Base-by-base conservation (phyloP, 169 alveolate species). In the Plasmodium falciparum region DNA sequence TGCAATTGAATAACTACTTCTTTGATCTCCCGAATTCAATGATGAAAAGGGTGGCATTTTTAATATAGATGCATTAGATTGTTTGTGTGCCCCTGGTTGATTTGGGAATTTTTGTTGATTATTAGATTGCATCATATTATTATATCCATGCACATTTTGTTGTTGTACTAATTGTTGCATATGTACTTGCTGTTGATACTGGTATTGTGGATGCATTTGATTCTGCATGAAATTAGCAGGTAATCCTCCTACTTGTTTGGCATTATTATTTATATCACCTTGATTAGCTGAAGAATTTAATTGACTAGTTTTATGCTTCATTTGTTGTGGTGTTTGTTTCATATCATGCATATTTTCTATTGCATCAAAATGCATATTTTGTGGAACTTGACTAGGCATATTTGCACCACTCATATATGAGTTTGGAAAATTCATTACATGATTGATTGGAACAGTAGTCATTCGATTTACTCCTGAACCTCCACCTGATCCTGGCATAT, bases 151-250 rank as follows among this genome's bases (percentile, higher is more conserved):
- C 8, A 69, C 5, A 39, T 83, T 83, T 49, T 83, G 85, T 49
- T 83, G 85, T 12, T 83, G 76, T 11, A 83, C 13, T 52, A 83
- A 69, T 7, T 83, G 91, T 50, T 83, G 91, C 15, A 83, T 69
- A 56, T 83, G 80, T 72, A 83, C 45, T 50, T 83, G 91, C 17
- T 83, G 91, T 29, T 83, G 91, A 1, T 69, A 69, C 56, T 69
- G 91, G 59, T 33, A 69, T 9, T 83, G 91, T 12, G 69, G 80
- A 15, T 83, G 91, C 15, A 83, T 22, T 22, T 56, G 83, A 58
- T 83, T 83, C 29, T 58, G 91, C 63, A 83, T 39, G 29, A 83
- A 49, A 39, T 83, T 83, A 5, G 76, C 24, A 24, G 85, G 54
- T 47, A 69, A 15, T 26, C 29, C 43, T 39, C 47, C 47, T 39